Evolutionary conservation across 2,329 filamentous ascomycete species (phyloP).

Genomic region (Calycina marina): DNA sequence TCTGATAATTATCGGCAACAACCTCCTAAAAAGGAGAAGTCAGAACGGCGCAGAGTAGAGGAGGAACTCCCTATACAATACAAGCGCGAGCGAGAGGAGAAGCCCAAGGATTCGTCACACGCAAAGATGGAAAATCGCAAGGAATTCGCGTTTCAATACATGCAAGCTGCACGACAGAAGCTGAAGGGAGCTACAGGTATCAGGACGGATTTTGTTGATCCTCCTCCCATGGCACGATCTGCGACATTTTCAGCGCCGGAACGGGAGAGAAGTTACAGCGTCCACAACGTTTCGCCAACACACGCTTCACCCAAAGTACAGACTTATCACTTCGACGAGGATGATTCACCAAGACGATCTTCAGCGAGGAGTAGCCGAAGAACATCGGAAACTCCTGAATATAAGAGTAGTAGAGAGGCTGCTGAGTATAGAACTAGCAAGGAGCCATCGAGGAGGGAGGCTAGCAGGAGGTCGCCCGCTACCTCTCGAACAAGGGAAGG

Average conservation of each 20-base stretch:
- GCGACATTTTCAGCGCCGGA: constrained; percentile 17
- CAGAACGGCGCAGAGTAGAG: constrained; percentile 11
- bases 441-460: constrained; percentile 5
- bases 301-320: constrained; percentile 7
- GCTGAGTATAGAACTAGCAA: too few species aligned
- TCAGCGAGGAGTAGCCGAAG: constrained; percentile 13
- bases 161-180: constrained; percentile 18
- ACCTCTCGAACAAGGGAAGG: constrained; percentile 1
- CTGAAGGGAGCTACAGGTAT: constrained; percentile 6
- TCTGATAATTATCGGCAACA: constrained; percentile 12
- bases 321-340: constrained; percentile 11
- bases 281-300: constrained; percentile 13
- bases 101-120: constrained; percentile 5
- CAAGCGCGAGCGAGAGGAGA: constrained; percentile 7
- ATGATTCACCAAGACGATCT: constrained; percentile 19
- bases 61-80: constrained; percentile 13
- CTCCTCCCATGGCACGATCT: constrained; percentile 14
- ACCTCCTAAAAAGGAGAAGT: constrained; percentile 13
- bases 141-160: constrained; percentile 18
- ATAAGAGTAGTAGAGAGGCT: too few species aligned
- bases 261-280: constrained; percentile 10
- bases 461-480: constrained; percentile 3
- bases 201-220: constrained; percentile 8
- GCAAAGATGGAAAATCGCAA: constrained; percentile 16
- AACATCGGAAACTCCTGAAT: constrained; percentile 15